Percentiles rank a stretch among this genome's conserved stretches.
Evolutionary conservation across 495 filamentous ascomycete genomes (phyloP).

Genomic region (Penicillium canescens): DNA sequence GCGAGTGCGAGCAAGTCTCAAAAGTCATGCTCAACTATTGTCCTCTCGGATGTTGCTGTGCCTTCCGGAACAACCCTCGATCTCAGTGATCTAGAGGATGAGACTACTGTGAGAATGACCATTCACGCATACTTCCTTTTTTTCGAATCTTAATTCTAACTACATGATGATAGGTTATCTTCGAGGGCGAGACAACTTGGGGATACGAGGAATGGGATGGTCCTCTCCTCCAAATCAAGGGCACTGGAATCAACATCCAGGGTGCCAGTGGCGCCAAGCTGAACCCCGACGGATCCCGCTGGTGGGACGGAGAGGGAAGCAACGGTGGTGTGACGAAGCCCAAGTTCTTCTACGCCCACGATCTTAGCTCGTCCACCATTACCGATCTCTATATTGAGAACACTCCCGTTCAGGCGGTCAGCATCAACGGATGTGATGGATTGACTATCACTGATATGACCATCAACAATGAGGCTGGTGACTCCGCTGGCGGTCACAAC

Average conservation of each 20-base stretch:
- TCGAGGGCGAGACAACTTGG: conserved; percentile 53
- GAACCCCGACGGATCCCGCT: conserved; percentile 34
- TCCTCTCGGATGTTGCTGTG: conserved; percentile 48
- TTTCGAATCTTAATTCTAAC: background rate
- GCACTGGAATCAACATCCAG: conserved; percentile 46
- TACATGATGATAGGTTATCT: conserved; percentile 40
- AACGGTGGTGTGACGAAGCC: no score
- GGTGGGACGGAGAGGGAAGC: no score
- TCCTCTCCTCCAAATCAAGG: conserved; percentile 48
- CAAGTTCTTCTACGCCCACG: no score
- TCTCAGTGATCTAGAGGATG: conserved; percentile 44
- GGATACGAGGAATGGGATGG: conserved; percentile 56
- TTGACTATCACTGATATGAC: conserved; percentile 52
- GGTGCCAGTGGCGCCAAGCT: conserved; percentile 43
- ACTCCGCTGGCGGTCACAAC: conserved; percentile 53
- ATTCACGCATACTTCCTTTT: background rate
- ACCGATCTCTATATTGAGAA: conserved; percentile 48
- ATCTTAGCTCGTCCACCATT: conserved; percentile 32
- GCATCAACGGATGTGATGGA: conserved; percentile 46
- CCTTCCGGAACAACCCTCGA: conserved; percentile 54
- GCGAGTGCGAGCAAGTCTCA: conserved; percentile 41
- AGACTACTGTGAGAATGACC: conserved; percentile 35
- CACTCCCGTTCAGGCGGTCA: conserved; percentile 61
- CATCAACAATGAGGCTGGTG: conserved; percentile 60
- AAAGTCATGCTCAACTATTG: conserved; percentile 51